Evolutionary conservation across 306 rosid genomes (phyloP).

Genomic region (Rosa lucieae): DNA sequence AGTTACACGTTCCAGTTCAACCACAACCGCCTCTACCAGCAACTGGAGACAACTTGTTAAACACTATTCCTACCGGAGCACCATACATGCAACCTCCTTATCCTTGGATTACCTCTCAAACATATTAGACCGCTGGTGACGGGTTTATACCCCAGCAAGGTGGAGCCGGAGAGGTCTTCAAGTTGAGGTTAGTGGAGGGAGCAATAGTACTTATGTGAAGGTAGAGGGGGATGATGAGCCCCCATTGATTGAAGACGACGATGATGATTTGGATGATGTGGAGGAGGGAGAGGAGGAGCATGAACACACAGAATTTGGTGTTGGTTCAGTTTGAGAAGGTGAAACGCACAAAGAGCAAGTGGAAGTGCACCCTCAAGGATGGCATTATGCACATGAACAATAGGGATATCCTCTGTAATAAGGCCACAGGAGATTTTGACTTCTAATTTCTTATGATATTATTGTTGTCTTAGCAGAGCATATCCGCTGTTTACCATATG

Average conservation of each 20-base stretch:
- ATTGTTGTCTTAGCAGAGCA: not conserved
- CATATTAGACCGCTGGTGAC: conserved; percentile 52
- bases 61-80: conserved; percentile 70
- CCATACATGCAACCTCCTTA: conserved; percentile 80
- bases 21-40: conserved; percentile 69
- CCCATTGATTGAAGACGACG: conserved; percentile 72
- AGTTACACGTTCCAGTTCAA: conserved; percentile 69
- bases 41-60: conserved; percentile 60
- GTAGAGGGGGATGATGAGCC: conserved; percentile 75
- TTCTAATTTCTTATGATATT: conserved; percentile 40
- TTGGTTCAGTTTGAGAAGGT: conserved; percentile 98
- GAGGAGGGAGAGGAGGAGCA: conserved; percentile 72
- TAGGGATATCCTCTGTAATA: conserved; percentile 88
- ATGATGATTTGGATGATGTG: conserved; percentile 86
- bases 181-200: conserved; percentile 59
- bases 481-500: not conserved
- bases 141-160: conserved; percentile 73
- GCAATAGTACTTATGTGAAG: conserved; percentile 24
- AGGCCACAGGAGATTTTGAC: conserved; percentile 92
- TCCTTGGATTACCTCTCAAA: conserved; percentile 49
- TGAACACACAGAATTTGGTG: conserved; percentile 75
- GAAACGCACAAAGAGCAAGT: conserved; percentile 87
- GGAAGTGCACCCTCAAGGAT: conserved; percentile 92
- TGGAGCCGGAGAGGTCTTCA: conserved; percentile 76
- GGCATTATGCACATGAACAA: conserved; percentile 90